Evolutionary conservation across 2,329 filamentous ascomycete species (phyloP).

Genomic region (Penicillium sp.): DNA sequence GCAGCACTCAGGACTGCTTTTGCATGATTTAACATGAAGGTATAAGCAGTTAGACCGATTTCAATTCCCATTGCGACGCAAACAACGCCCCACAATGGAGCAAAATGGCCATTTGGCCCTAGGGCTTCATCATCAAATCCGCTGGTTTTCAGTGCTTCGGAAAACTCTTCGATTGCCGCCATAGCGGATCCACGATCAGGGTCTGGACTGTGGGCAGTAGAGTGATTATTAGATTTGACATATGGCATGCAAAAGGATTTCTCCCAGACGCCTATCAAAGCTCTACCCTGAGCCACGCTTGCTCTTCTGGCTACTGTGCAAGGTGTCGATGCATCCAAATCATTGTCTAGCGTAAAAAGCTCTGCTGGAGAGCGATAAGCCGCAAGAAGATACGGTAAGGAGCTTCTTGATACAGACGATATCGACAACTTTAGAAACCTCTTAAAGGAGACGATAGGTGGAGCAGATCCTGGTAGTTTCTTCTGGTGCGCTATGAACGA

Average conservation of each 20-base stretch:
- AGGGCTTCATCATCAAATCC: slow-evolving; percentile 22
- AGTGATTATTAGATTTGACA: slow-evolving; percentile 9
- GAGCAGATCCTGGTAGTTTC: slow-evolving; percentile 26
- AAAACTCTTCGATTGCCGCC: slow-evolving; percentile 34
- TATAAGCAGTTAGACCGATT: slow-evolving; percentile 53
- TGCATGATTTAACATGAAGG: slow-evolving; percentile 62
- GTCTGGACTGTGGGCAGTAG: background rate
- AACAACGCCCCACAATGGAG: slow-evolving; percentile 58
- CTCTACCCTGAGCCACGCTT: slow-evolving; percentile 58
- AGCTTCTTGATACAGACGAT: slow-evolving; percentile 54
- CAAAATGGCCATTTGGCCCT: slow-evolving; percentile 52
- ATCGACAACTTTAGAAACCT: slow-evolving; percentile 56
- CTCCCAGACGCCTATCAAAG: slow-evolving; percentile 59
- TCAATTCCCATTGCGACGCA: slow-evolving; percentile 51
- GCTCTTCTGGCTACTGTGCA: slow-evolving; percentile 61
- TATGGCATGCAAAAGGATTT: slow-evolving; percentile 44
- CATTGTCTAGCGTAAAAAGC: slow-evolving; percentile 56
- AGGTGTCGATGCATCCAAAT: slow-evolving; percentile 59
- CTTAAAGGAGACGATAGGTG: slow-evolving; percentile 45
- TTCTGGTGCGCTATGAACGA: slow-evolving; percentile 60
- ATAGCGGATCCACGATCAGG: slow-evolving; percentile 21
- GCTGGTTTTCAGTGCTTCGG: slow-evolving; percentile 34
- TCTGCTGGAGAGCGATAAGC: slow-evolving; percentile 49
- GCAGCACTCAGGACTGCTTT: slow-evolving; percentile 61
- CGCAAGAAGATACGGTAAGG: slow-evolving; percentile 57